Evolutionary conservation across 352 stramenopile genomes (phyloP), one percentile per base, ranked within the genome.

Genomic region (Pythium brachiatum): DNA sequence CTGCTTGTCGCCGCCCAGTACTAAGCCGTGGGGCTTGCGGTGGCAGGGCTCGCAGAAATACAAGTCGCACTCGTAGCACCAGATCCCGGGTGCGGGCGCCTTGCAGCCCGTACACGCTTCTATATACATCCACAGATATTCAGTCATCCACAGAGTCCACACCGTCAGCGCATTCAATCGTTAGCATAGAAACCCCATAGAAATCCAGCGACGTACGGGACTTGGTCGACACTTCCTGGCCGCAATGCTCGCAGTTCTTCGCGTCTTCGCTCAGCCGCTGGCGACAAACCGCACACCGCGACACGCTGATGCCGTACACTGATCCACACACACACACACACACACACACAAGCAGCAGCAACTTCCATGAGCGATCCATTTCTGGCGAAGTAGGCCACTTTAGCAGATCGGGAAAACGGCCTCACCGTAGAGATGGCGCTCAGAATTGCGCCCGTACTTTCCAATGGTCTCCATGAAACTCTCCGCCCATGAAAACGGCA

Each of bases 221-320:
- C 51, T 65, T 70, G 25, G 27, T 57, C 18, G 38, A 18, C n/a
- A 60, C 53, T 8, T 50, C 26, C 18, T 84, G 80, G 43, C 73
- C 32, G 66, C 81, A 90, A 58, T 70, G 78, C 15, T 60, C 60
- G 53, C 78, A 90, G 13, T 64, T 59, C 5, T 70, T 60, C 18
- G 43, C 75, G 26, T 66, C 72, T 15, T 51, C 44, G 41, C 66
- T 76, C 18, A 87, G 56, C 52, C 70, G 76, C 15, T 69, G 54
- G 20, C 76, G 73, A 56, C 81, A 90, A 41, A 70, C 68, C 44
- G 62, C 65, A 41, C 81, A 90, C 13, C 75, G 71, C 36, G 69
- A 75, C 23, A 58, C 69, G 64, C 70, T 88, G 58, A 90, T 83
- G 16, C 81, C 81, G 29, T 87, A 88, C 68, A 87, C 81, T 90